phyloP scores from a whole-genome alignment of 148 eudicot genomes.

The Rhododendron simsii region DNA sequence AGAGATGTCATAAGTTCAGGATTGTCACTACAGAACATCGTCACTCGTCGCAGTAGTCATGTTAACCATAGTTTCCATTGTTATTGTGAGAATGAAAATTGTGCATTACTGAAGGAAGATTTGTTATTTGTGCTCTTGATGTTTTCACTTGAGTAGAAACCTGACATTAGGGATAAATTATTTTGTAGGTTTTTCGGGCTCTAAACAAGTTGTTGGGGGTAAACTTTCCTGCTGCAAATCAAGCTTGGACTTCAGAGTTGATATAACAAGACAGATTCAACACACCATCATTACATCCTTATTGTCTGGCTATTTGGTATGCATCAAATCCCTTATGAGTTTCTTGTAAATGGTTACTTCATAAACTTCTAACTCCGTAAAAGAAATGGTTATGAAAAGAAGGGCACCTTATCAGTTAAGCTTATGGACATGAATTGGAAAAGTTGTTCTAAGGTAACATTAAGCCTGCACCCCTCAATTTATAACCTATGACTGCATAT shows the following conservation, averaged over 20 bases:
- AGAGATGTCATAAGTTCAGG: neutral
- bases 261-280: neutral
- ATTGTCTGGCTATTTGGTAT: neutral
- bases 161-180: neutral
- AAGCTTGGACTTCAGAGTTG: neutral
- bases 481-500: neutral
- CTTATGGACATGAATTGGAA: neutral
- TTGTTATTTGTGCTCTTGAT: neutral
- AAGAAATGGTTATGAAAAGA: neutral
- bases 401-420: neutral
- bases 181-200: neutral
- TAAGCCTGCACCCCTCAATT: neutral
- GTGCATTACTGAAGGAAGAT: neutral
- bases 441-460: neutral
- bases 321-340: neutral
- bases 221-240: neutral
- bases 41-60: neutral
- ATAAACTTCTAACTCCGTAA: neutral
- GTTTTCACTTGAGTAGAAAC: neutral
- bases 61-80: neutral
- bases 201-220: neutral
- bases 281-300: neutral
- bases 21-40: neutral
- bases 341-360: neutral
- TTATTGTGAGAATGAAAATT: neutral